Base-by-base conservation (phyloP, 2,329 filamentous ascomycete genomes). In the Coniella lustricola region DNA sequence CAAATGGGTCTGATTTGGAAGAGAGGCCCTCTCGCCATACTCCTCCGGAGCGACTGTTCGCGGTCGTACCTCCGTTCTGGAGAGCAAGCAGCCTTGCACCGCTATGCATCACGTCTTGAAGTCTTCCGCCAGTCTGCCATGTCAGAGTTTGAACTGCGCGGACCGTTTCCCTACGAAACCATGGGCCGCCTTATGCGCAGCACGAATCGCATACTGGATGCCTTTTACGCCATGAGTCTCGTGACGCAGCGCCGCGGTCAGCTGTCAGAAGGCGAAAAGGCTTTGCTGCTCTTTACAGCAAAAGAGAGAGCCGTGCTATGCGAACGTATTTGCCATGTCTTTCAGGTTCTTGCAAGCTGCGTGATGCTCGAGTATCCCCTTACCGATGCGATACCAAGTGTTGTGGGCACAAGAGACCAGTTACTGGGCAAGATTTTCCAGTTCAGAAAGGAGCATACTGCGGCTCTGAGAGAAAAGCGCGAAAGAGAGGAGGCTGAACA, bases 1-100 rank as follows among this genome's bases (percentile, higher is more conserved):
- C 87, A 94, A 50, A 90, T 98, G 82, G 88, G 90, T 14, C 76
- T 98, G 31, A 90, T 97, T 55, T 98, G 93, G 93, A 95, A 91
- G 68, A 82, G 90, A 38, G 91, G 94, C 8, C 93, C 93, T 0
- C 72, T 98, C 20, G 84, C 86, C 4, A 80, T 84, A 7, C 75
- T 95, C 48, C 70, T 82, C 1, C 75, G 82, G 39, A 80, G 75
- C 51, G 71, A 79, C 54, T 70, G 68, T 52, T 70, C 73, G 3
- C 68, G 75, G 32, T 79, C 82, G 5, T 97, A 95, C 64, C 90
- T 96, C 77, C 84, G 84, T 54, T 79, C 90, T n/a, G 80, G 84
- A 32, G 93, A 97, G 66, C 90, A 95, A 62, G 79, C 86, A 4
- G 85, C 90, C 36, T 77, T 98, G 46, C 90, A 95, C 60, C 82